Conservation (phyloP, 1,284 basidiomycete species). For the Tylopilus sp. region DNA sequence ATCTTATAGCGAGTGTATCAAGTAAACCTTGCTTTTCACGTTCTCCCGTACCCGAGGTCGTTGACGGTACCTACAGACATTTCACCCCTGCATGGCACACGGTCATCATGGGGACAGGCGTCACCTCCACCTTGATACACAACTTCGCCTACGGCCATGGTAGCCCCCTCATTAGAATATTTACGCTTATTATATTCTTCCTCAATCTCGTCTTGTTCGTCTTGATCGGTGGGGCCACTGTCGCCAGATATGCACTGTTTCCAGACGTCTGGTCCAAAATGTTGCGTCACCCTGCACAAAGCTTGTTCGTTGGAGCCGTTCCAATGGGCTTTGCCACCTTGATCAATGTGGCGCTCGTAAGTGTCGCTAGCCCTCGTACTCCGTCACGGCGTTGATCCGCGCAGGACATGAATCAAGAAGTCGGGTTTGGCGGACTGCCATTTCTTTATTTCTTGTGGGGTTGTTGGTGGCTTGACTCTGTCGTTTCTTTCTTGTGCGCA, state of each 20-base stretch:
- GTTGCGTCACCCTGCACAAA: conserved; percentile 51
- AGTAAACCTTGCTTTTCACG: conserved; percentile 3
- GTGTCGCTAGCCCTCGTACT: conserved; percentile 28
- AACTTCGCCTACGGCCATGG: conserved; percentile 40
- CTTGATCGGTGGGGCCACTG: conserved; percentile 41
- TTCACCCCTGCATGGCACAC: conserved; percentile 48
- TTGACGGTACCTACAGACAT: conserved; percentile 30
- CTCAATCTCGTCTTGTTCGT: conserved; percentile 53
- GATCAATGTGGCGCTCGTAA: conserved; percentile 49
- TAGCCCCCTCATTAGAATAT: conserved; percentile 31
- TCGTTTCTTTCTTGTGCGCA: conserved; percentile 45
- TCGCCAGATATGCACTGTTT: conserved; percentile 47
- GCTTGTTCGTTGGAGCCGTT: conserved; percentile 57
- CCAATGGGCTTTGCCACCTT: conserved; percentile 59
- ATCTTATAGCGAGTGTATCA: conserved; percentile 29
- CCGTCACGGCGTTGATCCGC: not conserved
- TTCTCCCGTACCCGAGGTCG: not conserved
- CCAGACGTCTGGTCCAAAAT: conserved; percentile 44
- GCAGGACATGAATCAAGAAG: conserved; percentile 32
- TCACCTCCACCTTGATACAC: conserved; percentile 38
- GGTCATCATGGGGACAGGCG: conserved; percentile 46
- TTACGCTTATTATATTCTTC: conserved; percentile 45
- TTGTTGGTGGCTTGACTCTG: conserved; percentile 60
- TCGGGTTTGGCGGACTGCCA: conserved; percentile 39
- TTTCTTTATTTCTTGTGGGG: conserved; percentile 54